Evolutionary conservation across 768 basidiomycete genomes (phyloP).

Genomic region (Boletus sp.): DNA sequence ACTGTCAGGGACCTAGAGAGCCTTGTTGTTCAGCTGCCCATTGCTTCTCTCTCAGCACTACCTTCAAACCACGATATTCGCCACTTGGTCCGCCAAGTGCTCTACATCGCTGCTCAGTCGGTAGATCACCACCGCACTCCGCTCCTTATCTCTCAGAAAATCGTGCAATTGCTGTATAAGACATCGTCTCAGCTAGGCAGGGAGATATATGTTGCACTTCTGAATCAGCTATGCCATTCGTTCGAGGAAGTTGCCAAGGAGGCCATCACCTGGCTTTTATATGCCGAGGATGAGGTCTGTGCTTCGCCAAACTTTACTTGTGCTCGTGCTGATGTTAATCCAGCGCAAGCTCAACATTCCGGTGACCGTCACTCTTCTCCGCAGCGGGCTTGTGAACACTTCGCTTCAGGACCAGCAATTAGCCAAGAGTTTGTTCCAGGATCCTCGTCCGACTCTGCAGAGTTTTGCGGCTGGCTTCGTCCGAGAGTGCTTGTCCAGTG

Average conservation of each 20-base stretch:
- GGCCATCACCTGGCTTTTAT: conserved; percentile 93
- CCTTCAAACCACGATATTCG: conserved; percentile 86
- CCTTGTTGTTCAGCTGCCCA: conserved; percentile 69
- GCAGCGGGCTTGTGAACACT: conserved; percentile 75
- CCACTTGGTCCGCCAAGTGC: conserved; percentile 77
- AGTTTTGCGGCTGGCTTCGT: conserved; percentile 82
- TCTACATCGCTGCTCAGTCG: conserved; percentile 77
- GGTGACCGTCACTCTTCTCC: conserved; percentile 85
- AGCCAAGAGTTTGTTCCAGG: conserved; percentile 76
- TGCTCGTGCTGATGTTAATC: conserved; percentile 6
- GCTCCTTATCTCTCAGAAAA: conserved; percentile 91
- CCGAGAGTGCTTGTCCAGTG: conserved; percentile 78
- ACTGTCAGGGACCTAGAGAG: conserved; percentile 69
- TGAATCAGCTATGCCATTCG: conserved; percentile 84
- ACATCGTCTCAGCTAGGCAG: conserved; percentile 80
- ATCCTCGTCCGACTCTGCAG: conserved; percentile 72
- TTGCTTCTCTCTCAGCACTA: conserved; percentile 63
- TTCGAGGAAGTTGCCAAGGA: conserved; percentile 95
- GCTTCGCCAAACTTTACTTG: not conserved
- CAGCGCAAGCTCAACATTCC: conserved; percentile 96
- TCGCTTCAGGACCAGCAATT: conserved; percentile 85
- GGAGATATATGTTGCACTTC: conserved; percentile 87
- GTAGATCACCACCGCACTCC: conserved; percentile 82
- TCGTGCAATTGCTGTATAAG: conserved; percentile 93
- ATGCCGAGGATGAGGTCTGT: conserved; percentile 91